phyloP scores from a whole-genome alignment of 202 grass and related monocot species.

The Setaria italica region DNA sequence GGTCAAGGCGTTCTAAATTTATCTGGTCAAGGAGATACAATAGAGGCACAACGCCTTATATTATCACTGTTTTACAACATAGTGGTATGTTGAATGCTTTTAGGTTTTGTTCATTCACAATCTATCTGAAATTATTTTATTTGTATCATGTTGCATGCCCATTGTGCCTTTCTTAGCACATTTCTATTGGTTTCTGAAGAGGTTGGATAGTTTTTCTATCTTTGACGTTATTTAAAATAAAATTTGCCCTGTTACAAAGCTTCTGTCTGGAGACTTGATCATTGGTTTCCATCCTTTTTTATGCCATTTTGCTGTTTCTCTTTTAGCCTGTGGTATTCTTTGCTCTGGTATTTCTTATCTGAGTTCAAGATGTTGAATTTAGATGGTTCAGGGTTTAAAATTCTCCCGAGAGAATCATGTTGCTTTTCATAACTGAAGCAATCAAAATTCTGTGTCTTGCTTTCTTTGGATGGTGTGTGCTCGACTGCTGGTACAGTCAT shows the following conservation, averaged over 20 bases:
- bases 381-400: conserved; percentile 26
- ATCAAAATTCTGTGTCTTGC: conserved; percentile 23
- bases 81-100: conserved; percentile 63
- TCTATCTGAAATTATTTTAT: conserved; percentile 37
- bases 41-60: conserved; percentile 91
- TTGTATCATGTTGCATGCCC: neutral
- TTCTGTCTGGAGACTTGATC: conserved; percentile 29
- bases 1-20: conserved; percentile 95
- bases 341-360: conserved; percentile 32
- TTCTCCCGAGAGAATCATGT: conserved; percentile 21
- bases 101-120: conserved; percentile 36
- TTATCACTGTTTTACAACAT: conserved; percentile 98
- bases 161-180: conserved; percentile 9
- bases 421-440: conserved; percentile 25
- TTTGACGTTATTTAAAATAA: conserved; percentile 28
- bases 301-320: neutral
- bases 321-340: conserved; percentile 10
- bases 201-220: conserved; percentile 21
- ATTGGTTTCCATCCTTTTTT: conserved; percentile 7
- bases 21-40: conserved; percentile 86
- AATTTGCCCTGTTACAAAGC: conserved; percentile 10
- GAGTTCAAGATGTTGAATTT: conserved; percentile 38
- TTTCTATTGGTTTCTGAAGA: conserved; percentile 20
- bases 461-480: conserved; percentile 20
- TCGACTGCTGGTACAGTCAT: neutral